Evolutionary conservation across 805 yeast species (phyloP), one percentile per base, ranked within the genome.

Genomic region (Hanseniaspora pseudoguilliermondii): DNA sequence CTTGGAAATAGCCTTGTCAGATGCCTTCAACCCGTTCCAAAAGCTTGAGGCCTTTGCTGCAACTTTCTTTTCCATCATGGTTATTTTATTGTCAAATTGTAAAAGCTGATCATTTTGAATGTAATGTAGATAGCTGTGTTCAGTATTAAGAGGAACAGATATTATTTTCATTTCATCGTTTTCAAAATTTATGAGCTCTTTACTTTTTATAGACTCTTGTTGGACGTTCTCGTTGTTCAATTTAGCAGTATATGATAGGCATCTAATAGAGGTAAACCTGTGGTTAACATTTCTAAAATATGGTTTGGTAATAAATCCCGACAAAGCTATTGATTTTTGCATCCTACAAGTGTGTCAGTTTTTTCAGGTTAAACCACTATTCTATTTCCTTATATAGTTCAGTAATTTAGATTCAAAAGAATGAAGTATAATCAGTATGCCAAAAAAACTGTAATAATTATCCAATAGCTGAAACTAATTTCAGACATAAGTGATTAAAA

Each of bases 71-170:
- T 80, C 84, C 21, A 61, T 60, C 46, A 63, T 60, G 7, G 71
- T 67, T 15, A 76, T 44, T 50, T 65, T 68, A 21, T 56, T 44
- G 40, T 55, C 51, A 38, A 46, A 46, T 15, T 32, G 32, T 3
- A 10, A 61, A 60, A 13, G 64, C 59, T 41, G 74, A 73, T 62
- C 81, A 82, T 66, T 84, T 84, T 53, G 40, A 9, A 53, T 20
- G 69, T 87, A 86, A 65, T 82, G 82, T 27, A 89, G 67, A 65
- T 79, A 83, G 3, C 86, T 75, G 58, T 76, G 75, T 52, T 73
- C 66, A 3, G 79, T 71, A 6, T 91, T 82, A 29, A 89, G 72
- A 7, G 96, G 96, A 5, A 88, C 71, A 2, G 87, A 78, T 13
- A 86, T 69, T 34, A 90, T 67, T 60, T 83, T 79, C 61, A 85